Conservation (phyloP, 1,139 yeast genomes). For the Protomyces macrosporus region DNA sequence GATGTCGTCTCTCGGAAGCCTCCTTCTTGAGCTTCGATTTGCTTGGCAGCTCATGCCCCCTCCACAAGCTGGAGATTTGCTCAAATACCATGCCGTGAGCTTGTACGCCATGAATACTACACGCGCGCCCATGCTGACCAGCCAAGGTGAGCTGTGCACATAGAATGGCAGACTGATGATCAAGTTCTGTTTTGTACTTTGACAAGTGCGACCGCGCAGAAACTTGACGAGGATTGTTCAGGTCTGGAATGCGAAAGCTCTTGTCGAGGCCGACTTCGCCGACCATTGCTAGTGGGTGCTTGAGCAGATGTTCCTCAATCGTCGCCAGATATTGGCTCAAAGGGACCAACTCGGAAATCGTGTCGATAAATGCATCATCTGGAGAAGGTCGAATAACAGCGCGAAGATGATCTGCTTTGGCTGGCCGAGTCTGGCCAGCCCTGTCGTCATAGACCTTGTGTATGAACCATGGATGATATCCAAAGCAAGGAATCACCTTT, state of each 20-base stretch:
- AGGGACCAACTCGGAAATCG: constrained; percentile 59
- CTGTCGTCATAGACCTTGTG: constrained; percentile 83
- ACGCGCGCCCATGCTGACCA: constrained; percentile 44
- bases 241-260: constrained; percentile 59
- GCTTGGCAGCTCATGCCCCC: constrained; percentile 26
- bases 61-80: constrained; percentile 38
- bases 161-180: constrained; percentile 60
- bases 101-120: constrained; percentile 81
- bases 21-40: constrained; percentile 9
- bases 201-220: constrained; percentile 39
- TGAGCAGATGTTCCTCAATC: constrained; percentile 38
- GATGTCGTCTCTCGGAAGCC: neutral
- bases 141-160: constrained; percentile 54
- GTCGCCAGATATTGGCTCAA: constrained; percentile 43
- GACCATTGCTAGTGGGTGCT: constrained; percentile 41
- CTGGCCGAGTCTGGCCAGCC: constrained; percentile 37
- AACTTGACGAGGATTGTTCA: constrained; percentile 30
- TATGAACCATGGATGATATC: constrained; percentile 51
- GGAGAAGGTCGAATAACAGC: constrained; percentile 47
- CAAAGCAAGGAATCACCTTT: constrained; percentile 58
- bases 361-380: constrained; percentile 43
- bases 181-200: constrained; percentile 49
- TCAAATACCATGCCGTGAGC: constrained; percentile 61
- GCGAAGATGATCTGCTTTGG: constrained; percentile 50
- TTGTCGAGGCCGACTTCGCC: constrained; percentile 92